Conservation (phyloP, 2,329 filamentous ascomycete species). For the Fusarium verticillioides region DNA sequence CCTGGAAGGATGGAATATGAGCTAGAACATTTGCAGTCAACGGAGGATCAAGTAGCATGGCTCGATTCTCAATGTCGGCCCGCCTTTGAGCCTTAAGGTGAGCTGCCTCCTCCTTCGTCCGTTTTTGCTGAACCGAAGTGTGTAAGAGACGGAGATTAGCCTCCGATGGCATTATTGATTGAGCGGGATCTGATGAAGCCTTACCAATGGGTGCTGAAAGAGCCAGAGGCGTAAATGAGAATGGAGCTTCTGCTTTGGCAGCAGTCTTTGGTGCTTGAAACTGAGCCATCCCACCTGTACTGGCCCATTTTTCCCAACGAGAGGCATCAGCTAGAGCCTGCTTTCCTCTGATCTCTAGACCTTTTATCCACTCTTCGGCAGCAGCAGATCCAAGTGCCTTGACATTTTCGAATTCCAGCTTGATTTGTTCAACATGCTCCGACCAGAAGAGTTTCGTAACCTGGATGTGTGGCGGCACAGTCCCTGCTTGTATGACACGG, state of each 20-base stretch:
- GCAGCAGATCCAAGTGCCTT: slow-evolving; percentile 74
- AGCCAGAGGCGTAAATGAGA: not conserved
- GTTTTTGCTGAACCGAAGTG: slow-evolving; percentile 52
- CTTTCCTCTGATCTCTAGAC: slow-evolving; percentile 72
- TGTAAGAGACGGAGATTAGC: slow-evolving; percentile 4
- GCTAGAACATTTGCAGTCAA: slow-evolving; percentile 70
- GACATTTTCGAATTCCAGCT: slow-evolving; percentile 70
- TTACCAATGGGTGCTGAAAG: not conserved
- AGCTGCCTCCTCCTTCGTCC: slow-evolving; percentile 71
- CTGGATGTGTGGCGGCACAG: slow-evolving; percentile 58
- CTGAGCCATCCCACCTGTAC: slow-evolving; percentile 54
- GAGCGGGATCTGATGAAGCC: not conserved
- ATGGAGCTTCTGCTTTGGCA: not conserved
- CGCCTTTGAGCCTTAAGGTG: slow-evolving; percentile 72
- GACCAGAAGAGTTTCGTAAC: slow-evolving; percentile 75
- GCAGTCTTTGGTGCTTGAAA: slow-evolving; percentile 47
- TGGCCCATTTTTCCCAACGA: slow-evolving; percentile 81
- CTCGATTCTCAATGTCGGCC: slow-evolving; percentile 77
- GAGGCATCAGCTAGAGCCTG: slow-evolving; percentile 69
- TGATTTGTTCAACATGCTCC: slow-evolving; percentile 70
- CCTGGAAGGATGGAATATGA: slow-evolving; percentile 79
- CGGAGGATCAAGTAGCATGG: slow-evolving; percentile 72
- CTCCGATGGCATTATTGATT: slow-evolving; percentile 4
- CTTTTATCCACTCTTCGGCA: slow-evolving; percentile 83
- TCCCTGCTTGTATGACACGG: slow-evolving; percentile 62